Evolutionary conservation across 371 early-diverging fungal genomes (phyloP), one percentile per base, ranked within the genome.

Genomic region (Haplosporangium sp.): DNA sequence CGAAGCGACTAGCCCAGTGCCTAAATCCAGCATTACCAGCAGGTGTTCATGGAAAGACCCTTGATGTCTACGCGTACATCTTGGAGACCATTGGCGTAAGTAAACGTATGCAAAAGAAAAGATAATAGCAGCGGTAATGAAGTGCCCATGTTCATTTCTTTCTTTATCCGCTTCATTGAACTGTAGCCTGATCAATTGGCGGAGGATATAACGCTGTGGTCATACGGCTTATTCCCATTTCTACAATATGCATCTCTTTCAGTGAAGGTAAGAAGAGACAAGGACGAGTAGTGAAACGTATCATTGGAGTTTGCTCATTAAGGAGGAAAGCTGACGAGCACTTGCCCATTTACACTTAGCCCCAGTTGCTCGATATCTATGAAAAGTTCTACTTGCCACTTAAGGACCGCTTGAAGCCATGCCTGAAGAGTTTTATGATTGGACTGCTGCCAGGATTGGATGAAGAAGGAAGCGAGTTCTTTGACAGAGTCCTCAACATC

Each of bases 21-120:
- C 89, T 99, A 59, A 99, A 99, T 79, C 99, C 99, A 13, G 96
- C 95, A 16, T 86, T 99, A n/a, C 99, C 99, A 10, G 93, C 98
- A 23, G 99, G 99, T 20, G 99, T 99, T 18, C 99, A 99, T 82
- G 96, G 95, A 79, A 99, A 98, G 83, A 93, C 97, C 5, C 73
- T 99, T 52, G 93, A 95, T 60, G 93, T 96, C 1, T 99, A 99
- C 81, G 87, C 85, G 5, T 90, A 92, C 55, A 89, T 99, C n/a
- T 89, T 98, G 61, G 84, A 91, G 18, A 92, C 90, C 38, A 93
- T 95, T 67, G 95, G 94, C 36, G 94, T 93, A 88, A 40, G 45
- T 45, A 53, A 2, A 47, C 16, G 36, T 38, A 37, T 29, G 21
- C 37, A 18, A 14, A 20, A 41, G 45, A 40, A 40, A 38, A 23